Evolutionary conservation across 2,329 filamentous ascomycete species (phyloP), one percentile per base, ranked within the genome.

Genomic region (Gaeumannomyces sp.): DNA sequence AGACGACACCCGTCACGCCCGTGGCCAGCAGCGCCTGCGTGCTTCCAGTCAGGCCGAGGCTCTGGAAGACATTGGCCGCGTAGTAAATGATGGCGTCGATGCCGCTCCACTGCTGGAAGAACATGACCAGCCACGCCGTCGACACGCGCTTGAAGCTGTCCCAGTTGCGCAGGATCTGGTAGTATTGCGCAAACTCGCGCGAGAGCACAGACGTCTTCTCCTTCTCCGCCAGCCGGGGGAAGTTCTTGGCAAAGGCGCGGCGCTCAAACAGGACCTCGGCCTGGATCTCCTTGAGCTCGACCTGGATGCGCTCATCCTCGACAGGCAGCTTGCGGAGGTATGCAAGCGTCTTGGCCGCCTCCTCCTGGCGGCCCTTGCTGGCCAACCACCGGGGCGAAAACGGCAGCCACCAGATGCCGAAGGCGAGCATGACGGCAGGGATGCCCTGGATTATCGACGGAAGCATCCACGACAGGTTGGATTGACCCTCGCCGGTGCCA

Each of bases 1-100:
- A 70, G 66, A 88, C 83, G 2, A 87, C 83, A 33, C 85, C 86
- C 66, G 86, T 88, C 63, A 88, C 82, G 28, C 86, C 86, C 1
- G 85, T 88, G 0, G 85, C 86, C 16, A 88, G 76, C 66, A 88
- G 80, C 16, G 81, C 80, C 5, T 81, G 82, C 64, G 83, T 88
- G 29, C 83, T 85, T 6, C 85, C 84, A 0, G 76, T 81, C 19
- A 90, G 78, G 19, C 88, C 88, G 57, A 91, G 83, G 16, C 81
- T 84, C 66, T 82, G 79, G 74, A 91, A 90, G 3, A 90, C 83
- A 1, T 84, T 86, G 0, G 86, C 29, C 8, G 61, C 61, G 28
- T 62, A 62, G 45, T 62, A 87, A 3, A 83, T 81, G 16, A 82
- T 80, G 10, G 79, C 70, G 28, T 75, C 71, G 60, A 73, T 70